phyloP scores from a whole-genome alignment of 768 basidiomycete genomes.

The Chiua virens region DNA sequence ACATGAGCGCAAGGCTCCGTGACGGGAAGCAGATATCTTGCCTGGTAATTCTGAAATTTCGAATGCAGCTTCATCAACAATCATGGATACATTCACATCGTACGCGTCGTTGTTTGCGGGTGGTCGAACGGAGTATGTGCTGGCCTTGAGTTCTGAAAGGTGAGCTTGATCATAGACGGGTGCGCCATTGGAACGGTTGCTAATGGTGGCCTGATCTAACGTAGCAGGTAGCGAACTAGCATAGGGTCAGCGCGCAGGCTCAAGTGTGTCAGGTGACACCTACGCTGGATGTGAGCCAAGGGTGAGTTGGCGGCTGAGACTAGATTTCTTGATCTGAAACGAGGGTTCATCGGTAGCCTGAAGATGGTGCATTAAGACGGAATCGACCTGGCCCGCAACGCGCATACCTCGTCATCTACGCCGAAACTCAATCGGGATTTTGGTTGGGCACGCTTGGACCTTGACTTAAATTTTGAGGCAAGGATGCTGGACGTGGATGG shows the following conservation, averaged over 20 bases:
- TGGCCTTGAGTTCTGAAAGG: constrained; percentile 77
- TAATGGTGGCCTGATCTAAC: constrained; percentile 57
- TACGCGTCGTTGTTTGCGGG: constrained; percentile 38
- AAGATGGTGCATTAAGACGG: constrained; percentile 28
- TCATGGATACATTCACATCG: constrained; percentile 51
- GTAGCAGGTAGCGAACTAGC: constrained; percentile 42
- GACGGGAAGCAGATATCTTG: constrained; percentile 13
- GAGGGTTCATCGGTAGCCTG: constrained; percentile 61
- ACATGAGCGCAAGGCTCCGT: constrained; percentile 1
- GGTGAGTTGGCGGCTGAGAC: constrained; percentile 63
- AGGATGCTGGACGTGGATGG: constrained; percentile 50
- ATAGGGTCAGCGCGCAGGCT: constrained; percentile 8
- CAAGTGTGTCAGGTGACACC: constrained; percentile 6
- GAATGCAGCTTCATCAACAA: constrained; percentile 40
- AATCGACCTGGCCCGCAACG: constrained; percentile 9
- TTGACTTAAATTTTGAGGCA: constrained; percentile 69
- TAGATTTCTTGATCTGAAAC: constrained; percentile 83
- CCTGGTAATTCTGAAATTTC: constrained; percentile 33
- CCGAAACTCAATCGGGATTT: constrained; percentile 80
- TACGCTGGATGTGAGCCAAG: constrained; percentile 57
- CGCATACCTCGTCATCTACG: constrained; percentile 59
- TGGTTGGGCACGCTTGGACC: constrained; percentile 61
- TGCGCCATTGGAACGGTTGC: constrained; percentile 42
- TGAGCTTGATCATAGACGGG: constrained; percentile 74
- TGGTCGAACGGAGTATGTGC: constrained; percentile 59